Percentiles rank a stretch among this genome's conserved stretches.
Evolutionary conservation across 2,329 filamentous ascomycete species (phyloP).

Genomic region (Colletotrichum spinosum): DNA sequence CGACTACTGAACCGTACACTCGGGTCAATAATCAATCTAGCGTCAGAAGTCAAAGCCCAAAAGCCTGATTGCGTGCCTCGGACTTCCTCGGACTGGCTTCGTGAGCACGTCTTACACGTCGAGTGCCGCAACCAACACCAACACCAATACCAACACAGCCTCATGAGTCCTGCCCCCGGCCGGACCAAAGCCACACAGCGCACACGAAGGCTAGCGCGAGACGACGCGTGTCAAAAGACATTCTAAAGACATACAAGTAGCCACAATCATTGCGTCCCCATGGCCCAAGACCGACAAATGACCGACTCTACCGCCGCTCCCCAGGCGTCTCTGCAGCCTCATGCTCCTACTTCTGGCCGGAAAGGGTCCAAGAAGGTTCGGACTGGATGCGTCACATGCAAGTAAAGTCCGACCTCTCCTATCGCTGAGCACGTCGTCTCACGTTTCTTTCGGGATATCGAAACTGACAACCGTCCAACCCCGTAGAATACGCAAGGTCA

Average conservation of each 20-base stretch:
- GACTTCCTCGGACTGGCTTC: slow-evolving; percentile 17
- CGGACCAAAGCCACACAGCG: background rate
- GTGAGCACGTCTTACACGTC: background rate
- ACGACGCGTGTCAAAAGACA: background rate
- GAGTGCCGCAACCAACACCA: background rate
- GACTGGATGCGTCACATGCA: slow-evolving; percentile 67
- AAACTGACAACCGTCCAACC: background rate
- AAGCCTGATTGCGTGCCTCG: slow-evolving; percentile 29
- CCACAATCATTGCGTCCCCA: slow-evolving; percentile 6
- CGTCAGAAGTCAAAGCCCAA: background rate
- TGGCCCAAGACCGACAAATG: slow-evolving; percentile 14
- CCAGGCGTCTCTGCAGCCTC: slow-evolving; percentile 15
- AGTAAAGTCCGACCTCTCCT: slow-evolving; percentile 52
- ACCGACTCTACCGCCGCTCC: slow-evolving; percentile 12
- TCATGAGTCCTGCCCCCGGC: background rate
- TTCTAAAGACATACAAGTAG: slow-evolving; percentile 15
- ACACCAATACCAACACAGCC: background rate
- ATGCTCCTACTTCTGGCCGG: slow-evolving; percentile 40
- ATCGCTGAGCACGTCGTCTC: background rate
- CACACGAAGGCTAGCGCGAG: background rate
- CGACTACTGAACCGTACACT: background rate
- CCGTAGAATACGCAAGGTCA: slow-evolving; percentile 64
- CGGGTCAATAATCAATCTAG: background rate
- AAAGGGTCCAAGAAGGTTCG: slow-evolving; percentile 60
- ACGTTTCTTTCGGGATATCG: background rate